Percentiles rank a stretch among this genome's conserved stretches.
Conservation (phyloP, 31 red algal species). For the Bonnemaisonia californica region DNA sequence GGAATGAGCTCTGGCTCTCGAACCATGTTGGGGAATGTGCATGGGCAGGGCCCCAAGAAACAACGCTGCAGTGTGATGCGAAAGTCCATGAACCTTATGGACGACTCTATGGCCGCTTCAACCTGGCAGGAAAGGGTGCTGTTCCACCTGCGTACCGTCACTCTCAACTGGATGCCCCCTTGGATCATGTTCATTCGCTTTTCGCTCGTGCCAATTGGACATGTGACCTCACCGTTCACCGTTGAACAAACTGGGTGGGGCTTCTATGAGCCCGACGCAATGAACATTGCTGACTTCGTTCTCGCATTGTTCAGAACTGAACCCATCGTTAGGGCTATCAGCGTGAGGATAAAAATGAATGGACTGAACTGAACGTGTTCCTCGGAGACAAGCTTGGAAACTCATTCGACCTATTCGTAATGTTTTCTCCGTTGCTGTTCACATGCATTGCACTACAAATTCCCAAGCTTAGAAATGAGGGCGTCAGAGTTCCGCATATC, state of each 20-base stretch:
- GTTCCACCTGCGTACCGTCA: conserved; percentile 72
- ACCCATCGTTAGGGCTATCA: conserved; percentile 52
- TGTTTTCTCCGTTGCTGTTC: conserved; percentile 54
- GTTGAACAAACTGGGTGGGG: conserved; percentile 46
- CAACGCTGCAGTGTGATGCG: conserved; percentile 48
- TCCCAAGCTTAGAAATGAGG: conserved; percentile 38
- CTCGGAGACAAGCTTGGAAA: conserved; percentile 59
- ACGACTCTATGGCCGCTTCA: conserved; percentile 47
- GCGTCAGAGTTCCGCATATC: conserved; percentile 36
- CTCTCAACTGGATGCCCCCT: conserved; percentile 62
- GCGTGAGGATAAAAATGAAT: conserved; percentile 51
- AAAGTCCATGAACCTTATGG: conserved; percentile 59
- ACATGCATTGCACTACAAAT: conserved; percentile 37
- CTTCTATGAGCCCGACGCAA: conserved; percentile 23
- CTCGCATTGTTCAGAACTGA: conserved; percentile 34
- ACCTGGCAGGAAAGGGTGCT: conserved; percentile 55
- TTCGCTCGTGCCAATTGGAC: conserved; percentile 40
- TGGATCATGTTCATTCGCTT: conserved; percentile 70
- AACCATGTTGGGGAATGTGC: conserved; percentile 67
- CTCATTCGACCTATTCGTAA: conserved; percentile 66
- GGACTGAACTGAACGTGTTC: conserved; percentile 33
- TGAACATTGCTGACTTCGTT: conserved; percentile 52
- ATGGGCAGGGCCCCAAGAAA: conserved; percentile 44
- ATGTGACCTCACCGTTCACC: conserved; percentile 24
- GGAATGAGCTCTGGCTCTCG: conserved; percentile 77